Evolutionary conservation across 352 stramenopile species (phyloP).

Genomic region (Peronospora destructor): DNA sequence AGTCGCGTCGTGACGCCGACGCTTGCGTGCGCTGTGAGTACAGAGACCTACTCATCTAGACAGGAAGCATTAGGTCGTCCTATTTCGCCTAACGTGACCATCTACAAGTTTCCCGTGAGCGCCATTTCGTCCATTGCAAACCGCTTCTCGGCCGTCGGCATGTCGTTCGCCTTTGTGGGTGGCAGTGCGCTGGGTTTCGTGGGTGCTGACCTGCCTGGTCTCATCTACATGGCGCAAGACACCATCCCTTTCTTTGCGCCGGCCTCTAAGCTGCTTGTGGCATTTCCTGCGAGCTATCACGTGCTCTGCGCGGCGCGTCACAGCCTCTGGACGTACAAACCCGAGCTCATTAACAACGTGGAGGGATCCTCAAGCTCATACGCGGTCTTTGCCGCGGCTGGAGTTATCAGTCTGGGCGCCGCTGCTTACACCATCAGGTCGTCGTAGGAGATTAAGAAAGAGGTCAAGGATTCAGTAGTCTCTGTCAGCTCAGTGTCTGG

Average conservation of each 20-base stretch:
- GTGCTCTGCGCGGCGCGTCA: conserved; percentile 85
- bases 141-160: conserved; percentile 83
- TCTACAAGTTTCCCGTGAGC: conserved; percentile 92
- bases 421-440: conserved; percentile 49
- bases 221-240: conserved; percentile 78
- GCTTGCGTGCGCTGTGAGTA: conserved; percentile 29
- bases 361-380: conserved; percentile 43
- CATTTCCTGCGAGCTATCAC: conserved; percentile 93
- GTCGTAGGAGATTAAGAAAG: conserved; percentile 12
- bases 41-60: conserved; percentile 68
- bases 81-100: conserved; percentile 93
- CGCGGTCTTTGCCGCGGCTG: conserved; percentile 43
- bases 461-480: conserved; percentile 11
- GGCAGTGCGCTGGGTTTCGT: conserved; percentile 66
- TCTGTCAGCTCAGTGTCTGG: background rate
- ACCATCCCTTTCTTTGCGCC: conserved; percentile 59
- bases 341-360: conserved; percentile 78
- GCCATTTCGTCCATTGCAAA: conserved; percentile 93
- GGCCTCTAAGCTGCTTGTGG: conserved; percentile 90
- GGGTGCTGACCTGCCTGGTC: conserved; percentile 61
- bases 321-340: conserved; percentile 88
- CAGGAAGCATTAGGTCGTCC: conserved; percentile 86
- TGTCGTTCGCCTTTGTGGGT: conserved; percentile 77
- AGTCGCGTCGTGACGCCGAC: conserved; percentile 16
- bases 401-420: conserved; percentile 39